Evolutionary conservation across 305 asterid species (phyloP).

Genomic region (Fraxinus albicans): DNA sequence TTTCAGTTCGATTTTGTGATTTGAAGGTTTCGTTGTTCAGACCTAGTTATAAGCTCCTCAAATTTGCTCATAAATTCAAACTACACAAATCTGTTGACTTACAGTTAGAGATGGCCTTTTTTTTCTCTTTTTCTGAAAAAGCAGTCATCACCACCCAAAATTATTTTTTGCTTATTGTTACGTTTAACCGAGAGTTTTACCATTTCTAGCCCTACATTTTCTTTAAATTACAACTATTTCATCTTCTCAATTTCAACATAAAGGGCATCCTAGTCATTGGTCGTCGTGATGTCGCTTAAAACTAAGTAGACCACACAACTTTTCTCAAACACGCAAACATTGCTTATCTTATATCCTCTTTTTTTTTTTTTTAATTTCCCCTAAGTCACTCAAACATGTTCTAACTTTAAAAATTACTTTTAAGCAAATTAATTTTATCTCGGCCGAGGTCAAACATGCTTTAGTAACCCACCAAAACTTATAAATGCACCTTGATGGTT

Average conservation of each 20-base stretch:
- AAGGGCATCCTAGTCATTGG: background rate
- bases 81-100: background rate
- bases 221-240: background rate
- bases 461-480: background rate
- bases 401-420: background rate
- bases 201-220: background rate
- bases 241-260: background rate
- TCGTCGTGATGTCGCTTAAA: background rate
- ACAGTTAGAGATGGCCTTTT: background rate
- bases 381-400: no score
- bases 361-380: no score
- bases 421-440: background rate
- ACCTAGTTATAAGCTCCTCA: background rate
- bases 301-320: background rate
- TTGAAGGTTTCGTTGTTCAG: background rate
- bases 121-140: background rate
- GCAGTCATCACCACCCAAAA: background rate
- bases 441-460: background rate
- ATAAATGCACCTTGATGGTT: background rate
- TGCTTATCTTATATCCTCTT: background rate
- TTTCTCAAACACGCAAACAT: background rate
- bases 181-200: background rate
- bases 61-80: no score
- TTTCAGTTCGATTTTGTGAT: background rate
- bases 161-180: background rate